Evolutionary conservation across 176 grass and related monocot genomes (phyloP).

Genomic region (Alopecurus myosuroides): DNA sequence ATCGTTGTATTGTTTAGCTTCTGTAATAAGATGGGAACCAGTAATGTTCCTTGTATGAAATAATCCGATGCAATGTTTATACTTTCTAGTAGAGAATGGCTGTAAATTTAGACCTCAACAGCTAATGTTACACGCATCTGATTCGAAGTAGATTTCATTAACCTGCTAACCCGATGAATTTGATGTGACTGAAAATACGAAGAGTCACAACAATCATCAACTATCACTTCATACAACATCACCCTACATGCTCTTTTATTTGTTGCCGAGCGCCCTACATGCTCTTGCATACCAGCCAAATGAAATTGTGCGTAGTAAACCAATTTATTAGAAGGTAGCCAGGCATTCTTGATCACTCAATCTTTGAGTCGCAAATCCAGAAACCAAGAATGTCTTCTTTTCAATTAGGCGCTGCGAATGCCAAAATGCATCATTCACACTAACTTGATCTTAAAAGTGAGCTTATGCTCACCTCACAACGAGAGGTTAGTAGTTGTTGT

Average conservation of each 20-base stretch:
- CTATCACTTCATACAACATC: not conserved
- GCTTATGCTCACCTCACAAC: not conserved
- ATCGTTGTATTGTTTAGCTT: constrained; percentile 10
- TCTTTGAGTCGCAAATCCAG: not conserved
- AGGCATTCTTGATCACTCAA: not conserved
- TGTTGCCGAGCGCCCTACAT: too few species aligned
- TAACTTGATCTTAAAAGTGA: not conserved
- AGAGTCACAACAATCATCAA: not conserved
- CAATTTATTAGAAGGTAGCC: not conserved
- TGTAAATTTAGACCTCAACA: not conserved
- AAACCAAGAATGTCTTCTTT: not conserved
- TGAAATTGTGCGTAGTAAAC: not conserved
- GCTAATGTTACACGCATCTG: not conserved
- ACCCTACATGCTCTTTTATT: not conserved
- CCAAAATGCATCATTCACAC: not conserved
- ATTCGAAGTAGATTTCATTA: not conserved
- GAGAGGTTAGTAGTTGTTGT: too few species aligned
- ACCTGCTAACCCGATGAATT: not conserved
- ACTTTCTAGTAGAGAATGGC: not conserved
- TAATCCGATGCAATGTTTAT: not conserved
- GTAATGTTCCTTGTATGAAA: not conserved
- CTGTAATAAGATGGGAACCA: constrained; percentile 15
- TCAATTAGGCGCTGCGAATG: too few species aligned
- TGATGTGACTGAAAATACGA: not conserved
- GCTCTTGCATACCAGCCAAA: not conserved